These are phyloP conservation scores for Acrocalymma vagum DNA, from an alignment of 2,329 filamentous ascomycete genomes.

Conservation along the genomic window DNA sequence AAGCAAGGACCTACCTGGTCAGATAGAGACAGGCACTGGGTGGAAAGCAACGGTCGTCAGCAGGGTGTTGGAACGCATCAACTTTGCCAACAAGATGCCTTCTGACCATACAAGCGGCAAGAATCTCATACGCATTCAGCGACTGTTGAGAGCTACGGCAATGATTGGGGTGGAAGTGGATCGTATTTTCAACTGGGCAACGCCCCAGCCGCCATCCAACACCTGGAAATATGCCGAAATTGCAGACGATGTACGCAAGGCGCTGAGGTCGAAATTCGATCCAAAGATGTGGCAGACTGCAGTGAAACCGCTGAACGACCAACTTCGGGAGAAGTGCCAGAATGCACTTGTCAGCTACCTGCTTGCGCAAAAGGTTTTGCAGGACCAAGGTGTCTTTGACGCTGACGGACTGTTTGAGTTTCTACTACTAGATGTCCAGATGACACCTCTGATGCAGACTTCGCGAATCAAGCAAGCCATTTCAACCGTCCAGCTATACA, in stretches of 20 bases:
- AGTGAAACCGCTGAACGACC: background rate
- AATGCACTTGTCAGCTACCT: slow-evolving; percentile 9
- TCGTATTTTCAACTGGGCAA: too few relatives aligned
- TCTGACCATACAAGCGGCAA: too few relatives aligned
- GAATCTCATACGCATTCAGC: too few relatives aligned
- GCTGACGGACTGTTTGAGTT: slow-evolving; percentile 37
- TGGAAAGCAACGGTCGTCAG: too few relatives aligned
- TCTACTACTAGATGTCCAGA: slow-evolving; percentile 43
- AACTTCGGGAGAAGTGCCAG: slow-evolving; percentile 3
- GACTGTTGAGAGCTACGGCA: too few relatives aligned
- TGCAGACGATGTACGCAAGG: slow-evolving; percentile 1
- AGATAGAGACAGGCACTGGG: too few relatives aligned
- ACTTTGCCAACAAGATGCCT: too few relatives aligned
- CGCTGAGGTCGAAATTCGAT: slow-evolving; percentile 1
- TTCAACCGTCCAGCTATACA: slow-evolving; percentile 36
- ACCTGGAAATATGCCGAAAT: slow-evolving; percentile 3
- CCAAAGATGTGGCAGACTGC: background rate
- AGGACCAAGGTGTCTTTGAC: slow-evolving; percentile 3
- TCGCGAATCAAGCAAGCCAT: slow-evolving; percentile 46
- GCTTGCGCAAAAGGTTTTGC: background rate
- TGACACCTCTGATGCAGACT: slow-evolving; percentile 34
- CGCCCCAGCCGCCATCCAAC: background rate
- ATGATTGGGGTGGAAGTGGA: slow-evolving; percentile 17
- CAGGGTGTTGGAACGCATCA: too few relatives aligned
- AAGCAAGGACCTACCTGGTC: too few relatives aligned